A percentile compares a stretch with the other conserved stretches of the same genome.
Conservation (phyloP, 2,329 filamentous ascomycete species). For the Hypoxylon sp. region DNA sequence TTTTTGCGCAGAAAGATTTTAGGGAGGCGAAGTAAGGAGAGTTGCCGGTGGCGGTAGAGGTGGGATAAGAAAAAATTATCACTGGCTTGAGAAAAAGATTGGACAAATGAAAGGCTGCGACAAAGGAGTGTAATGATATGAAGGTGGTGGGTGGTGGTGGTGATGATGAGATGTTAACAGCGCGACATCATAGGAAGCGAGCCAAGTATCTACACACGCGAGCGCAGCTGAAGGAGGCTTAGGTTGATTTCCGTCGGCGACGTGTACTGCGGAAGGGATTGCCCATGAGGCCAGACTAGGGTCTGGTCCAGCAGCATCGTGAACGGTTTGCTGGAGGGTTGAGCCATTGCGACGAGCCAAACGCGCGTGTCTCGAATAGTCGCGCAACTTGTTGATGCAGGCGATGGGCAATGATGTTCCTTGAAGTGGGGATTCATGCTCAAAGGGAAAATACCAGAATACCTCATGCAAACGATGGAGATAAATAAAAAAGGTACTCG, state of each 20-base stretch:
- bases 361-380: conserved; percentile 39
- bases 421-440: conserved; percentile 34
- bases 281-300: conserved; percentile 15
- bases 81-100: conserved; percentile 31
- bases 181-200: conserved; percentile 32
- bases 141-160: conserved; percentile 13
- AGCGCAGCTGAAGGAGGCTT: conserved; percentile 19
- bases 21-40: conserved; percentile 43
- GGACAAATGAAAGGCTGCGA: conserved; percentile 33
- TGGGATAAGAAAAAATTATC: conserved; percentile 37
- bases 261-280: conserved; percentile 25
- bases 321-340: conserved; percentile 23
- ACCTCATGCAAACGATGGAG: conserved; percentile 20
- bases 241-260: conserved; percentile 27
- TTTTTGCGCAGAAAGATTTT: conserved; percentile 21
- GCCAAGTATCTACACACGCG: conserved; percentile 31
- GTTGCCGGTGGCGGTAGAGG: conserved; percentile 38
- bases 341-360: conserved; percentile 27
- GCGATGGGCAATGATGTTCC: conserved; percentile 29
- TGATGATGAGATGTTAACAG: conserved; percentile 31
- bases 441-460: conserved; percentile 27
- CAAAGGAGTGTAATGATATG: conserved; percentile 33
- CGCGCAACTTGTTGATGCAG: conserved; percentile 39
- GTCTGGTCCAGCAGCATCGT: conserved; percentile 17
- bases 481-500: conserved; percentile 39